A percentile compares a stretch with the other conserved stretches of the same genome.
Evolutionary conservation across 2,329 filamentous ascomycete species (phyloP).

Genomic region (Raffaelea albimanens): DNA sequence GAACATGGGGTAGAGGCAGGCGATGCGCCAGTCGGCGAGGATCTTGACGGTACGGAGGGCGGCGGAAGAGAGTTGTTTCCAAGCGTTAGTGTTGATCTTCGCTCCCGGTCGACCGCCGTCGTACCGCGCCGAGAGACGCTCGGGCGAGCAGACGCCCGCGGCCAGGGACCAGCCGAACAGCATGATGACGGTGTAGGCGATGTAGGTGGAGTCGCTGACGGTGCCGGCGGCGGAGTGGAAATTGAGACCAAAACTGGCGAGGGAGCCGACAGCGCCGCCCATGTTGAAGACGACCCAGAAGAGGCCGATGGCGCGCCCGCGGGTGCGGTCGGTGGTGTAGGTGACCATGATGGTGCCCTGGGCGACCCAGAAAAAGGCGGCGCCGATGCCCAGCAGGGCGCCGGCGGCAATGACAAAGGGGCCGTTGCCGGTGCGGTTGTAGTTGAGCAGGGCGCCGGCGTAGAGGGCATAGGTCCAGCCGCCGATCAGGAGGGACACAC

Average conservation of each 20-base stretch:
- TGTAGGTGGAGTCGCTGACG: conserved; percentile 39
- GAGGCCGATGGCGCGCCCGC: conserved; percentile 30
- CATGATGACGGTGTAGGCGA: conserved; percentile 39
- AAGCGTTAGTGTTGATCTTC: conserved; percentile 26
- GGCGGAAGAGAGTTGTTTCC: conserved; percentile 18
- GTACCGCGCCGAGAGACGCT: conserved; percentile 27
- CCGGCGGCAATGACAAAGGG: conserved; percentile 34
- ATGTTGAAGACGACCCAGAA: conserved; percentile 39
- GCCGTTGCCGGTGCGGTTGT: conserved; percentile 31
- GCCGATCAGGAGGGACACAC: conserved; percentile 30
- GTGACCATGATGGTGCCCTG: conserved; percentile 40
- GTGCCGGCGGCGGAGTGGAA: conserved; percentile 29
- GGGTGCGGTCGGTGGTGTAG: conserved; percentile 31
- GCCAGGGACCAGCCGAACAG: conserved; percentile 36
- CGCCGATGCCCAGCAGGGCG: conserved; percentile 34
- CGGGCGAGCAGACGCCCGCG: conserved; percentile 37
- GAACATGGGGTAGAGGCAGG: conserved; percentile 42
- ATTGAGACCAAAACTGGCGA: conserved; percentile 34
- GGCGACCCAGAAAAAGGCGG: conserved; percentile 34
- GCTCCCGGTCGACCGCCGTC: conserved; percentile 30
- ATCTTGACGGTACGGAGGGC: neutral
- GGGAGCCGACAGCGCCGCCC: conserved; percentile 31
- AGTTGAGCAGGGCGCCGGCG: conserved; percentile 32
- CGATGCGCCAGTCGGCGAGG: conserved; percentile 32
- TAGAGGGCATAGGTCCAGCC: conserved; percentile 37